phyloP scores from a whole-genome alignment of 257 asterid genomes.

The Misopates orontium region DNA sequence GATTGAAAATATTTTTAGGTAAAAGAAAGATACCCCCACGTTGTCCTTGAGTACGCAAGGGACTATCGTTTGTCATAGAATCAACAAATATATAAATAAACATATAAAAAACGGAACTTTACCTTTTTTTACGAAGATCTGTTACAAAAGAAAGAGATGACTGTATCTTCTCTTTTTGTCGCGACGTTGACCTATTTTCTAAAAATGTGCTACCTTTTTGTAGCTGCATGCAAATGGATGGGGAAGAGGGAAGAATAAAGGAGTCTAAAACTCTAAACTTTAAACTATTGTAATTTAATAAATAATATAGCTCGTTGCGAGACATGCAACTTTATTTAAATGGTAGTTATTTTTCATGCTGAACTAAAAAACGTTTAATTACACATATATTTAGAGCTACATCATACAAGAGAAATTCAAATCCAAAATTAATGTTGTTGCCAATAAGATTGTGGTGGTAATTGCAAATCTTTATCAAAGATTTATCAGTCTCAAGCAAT shows the following conservation, averaged over 20 bases:
- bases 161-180: conserved; percentile 50
- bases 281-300: not conserved
- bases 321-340: too few species aligned
- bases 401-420: too few species aligned
- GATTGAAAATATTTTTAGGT: not conserved
- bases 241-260: not conserved
- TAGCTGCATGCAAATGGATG: conserved; percentile 27
- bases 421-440: too few species aligned
- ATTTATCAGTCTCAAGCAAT: too few species aligned
- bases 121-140: conserved; percentile 42
- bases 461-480: too few species aligned
- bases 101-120: conserved; percentile 24
- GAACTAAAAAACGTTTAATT: too few species aligned
- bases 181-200: conserved; percentile 35
- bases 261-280: not conserved
- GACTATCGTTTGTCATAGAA: conserved; percentile 86
- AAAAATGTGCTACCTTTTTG: conserved; percentile 23
- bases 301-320: too few species aligned
- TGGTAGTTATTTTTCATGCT: too few species aligned
- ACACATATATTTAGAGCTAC: too few species aligned
- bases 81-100: conserved; percentile 32
- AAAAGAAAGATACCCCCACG: conserved; percentile 57
- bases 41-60: conserved; percentile 62
- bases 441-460: too few species aligned
- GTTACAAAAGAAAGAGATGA: conserved; percentile 41